Evolutionary conservation across 2,329 filamentous ascomycete genomes (phyloP), one percentile per base, ranked within the genome.

Genomic region (Phialophora tarda): DNA sequence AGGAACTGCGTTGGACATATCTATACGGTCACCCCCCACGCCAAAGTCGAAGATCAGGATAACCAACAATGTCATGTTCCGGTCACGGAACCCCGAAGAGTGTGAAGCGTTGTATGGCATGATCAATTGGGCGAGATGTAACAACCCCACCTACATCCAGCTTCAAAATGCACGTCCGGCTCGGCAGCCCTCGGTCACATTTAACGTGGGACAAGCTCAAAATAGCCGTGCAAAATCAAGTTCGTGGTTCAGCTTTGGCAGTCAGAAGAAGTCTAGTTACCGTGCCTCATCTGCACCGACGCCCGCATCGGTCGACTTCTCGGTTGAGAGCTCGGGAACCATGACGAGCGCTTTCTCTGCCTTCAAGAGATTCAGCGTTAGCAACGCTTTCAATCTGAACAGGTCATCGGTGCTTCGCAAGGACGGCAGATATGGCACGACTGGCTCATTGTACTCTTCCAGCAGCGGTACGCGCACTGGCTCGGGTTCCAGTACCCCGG

Each of bases 1-100:
- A 74, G 95, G 93, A 73, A 99, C 93, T 24, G 91, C 91, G 3
- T 86, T 99, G 34, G 95, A 99, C 76, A 91, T 99, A 62, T 95
- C 96, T 71, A 92, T 99, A 70, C 90, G 93, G 58, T 97, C 94
- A 6, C 92, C 92, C 1, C 90, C 93, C 28, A 90, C 91, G 6
- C 76, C 84, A 38, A 87, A 91, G 69, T 93, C 91, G 4, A 86
- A 87, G 72, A 85, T 97, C 64, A 85, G 83, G 66, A 85, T 80
- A 75, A 85, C 89, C 59, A 89, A 88, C 73, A 95, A 96, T 76
- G 91, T 97, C 80, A 94, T 96, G 83, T 95, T 98, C 85, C 90
- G 95, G 50, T 92, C 92, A 56, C 83, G 89, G 50, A 91, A 86
- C 55, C 84, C 88, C 2, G 85, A 88, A 51, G 94, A 97, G 68